A percentile compares a stretch with the other conserved stretches of the same genome.
Evolutionary conservation across 176 grass and related monocot genomes (phyloP).

Genomic region (Secale cereale): DNA sequence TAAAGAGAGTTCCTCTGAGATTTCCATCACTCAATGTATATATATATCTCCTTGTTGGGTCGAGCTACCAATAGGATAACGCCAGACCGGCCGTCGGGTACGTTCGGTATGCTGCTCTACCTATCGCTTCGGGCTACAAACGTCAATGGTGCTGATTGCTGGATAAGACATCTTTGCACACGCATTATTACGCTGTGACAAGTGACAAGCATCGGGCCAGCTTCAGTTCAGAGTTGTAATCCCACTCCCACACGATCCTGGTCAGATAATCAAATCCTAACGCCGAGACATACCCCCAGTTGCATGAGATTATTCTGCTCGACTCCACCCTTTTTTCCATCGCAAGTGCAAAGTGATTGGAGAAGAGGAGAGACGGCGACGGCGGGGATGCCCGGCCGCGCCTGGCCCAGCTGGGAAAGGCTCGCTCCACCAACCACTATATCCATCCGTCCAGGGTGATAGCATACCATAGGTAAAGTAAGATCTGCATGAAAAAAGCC

Average conservation of each 20-base stretch:
- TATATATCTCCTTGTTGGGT: no score
- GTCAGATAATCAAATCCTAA: not conserved
- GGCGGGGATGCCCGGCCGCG: not conserved
- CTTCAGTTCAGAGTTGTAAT: not conserved
- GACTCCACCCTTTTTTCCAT: no score
- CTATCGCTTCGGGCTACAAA: not conserved
- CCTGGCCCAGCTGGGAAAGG: not conserved
- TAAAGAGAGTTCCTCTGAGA: no score
- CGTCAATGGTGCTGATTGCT: not conserved
- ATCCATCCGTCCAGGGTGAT: not conserved
- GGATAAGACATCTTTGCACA: no score
- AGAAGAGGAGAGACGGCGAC: not conserved
- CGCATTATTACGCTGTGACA: no score
- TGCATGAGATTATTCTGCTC: not conserved
- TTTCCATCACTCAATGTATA: no score
- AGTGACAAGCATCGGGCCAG: no score
- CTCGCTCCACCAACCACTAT: not conserved
- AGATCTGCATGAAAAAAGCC: not conserved
- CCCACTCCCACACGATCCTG: not conserved
- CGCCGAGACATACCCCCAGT: not conserved
- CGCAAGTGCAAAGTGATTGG: no score
- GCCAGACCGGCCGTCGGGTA: not conserved
- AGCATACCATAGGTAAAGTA: not conserved
- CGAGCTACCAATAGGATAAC: not conserved
- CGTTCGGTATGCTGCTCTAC: not conserved